phyloP scores from a whole-genome alignment of 805 yeast genomes.

The Yarrowia yakushimensis region DNA sequence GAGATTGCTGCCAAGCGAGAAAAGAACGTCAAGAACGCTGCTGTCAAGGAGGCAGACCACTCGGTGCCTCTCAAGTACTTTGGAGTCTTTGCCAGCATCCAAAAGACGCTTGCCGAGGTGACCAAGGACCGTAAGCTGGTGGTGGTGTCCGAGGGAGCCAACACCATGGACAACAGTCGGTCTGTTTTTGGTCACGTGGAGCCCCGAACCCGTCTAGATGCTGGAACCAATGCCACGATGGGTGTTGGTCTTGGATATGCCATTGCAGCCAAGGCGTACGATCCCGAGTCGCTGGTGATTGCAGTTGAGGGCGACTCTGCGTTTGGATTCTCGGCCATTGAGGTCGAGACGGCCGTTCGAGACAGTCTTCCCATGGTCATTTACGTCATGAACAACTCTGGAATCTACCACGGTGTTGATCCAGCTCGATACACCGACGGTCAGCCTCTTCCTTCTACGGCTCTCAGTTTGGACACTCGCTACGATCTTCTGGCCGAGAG shows the following conservation, averaged over 20 bases:
- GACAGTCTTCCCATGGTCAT: slow-evolving; percentile 51
- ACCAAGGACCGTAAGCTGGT: slow-evolving; percentile 38
- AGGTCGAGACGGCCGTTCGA: slow-evolving; percentile 65
- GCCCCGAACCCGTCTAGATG: slow-evolving; percentile 60
- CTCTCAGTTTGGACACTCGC: slow-evolving; percentile 52
- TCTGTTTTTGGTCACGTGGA: slow-evolving; percentile 52
- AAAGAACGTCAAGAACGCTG: slow-evolving; percentile 39
- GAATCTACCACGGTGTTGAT: slow-evolving; percentile 63
- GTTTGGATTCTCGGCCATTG: slow-evolving; percentile 70
- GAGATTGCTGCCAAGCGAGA: slow-evolving; percentile 32
- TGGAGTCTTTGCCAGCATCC: slow-evolving; percentile 50
- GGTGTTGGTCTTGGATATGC: slow-evolving; percentile 72
- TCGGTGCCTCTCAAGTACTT: slow-evolving; percentile 46
- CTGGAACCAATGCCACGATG: slow-evolving; percentile 77
- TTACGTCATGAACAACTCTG: slow-evolving; percentile 69
- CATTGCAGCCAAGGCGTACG: slow-evolving; percentile 53
- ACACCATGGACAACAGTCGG: slow-evolving; percentile 70
- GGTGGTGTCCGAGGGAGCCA: slow-evolving; percentile 67
- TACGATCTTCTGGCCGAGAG: slow-evolving; percentile 56
- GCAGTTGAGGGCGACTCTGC: slow-evolving; percentile 76
- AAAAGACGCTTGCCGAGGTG: slow-evolving; percentile 40
- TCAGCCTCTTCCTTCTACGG: slow-evolving; percentile 53
- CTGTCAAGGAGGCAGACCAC: slow-evolving; percentile 32
- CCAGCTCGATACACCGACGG: slow-evolving; percentile 34
- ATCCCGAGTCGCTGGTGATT: slow-evolving; percentile 47